These are phyloP conservation scores for Boletellus ananas DNA, from an alignment of 768 basidiomycete species.

Conservation along the genomic window DNA sequence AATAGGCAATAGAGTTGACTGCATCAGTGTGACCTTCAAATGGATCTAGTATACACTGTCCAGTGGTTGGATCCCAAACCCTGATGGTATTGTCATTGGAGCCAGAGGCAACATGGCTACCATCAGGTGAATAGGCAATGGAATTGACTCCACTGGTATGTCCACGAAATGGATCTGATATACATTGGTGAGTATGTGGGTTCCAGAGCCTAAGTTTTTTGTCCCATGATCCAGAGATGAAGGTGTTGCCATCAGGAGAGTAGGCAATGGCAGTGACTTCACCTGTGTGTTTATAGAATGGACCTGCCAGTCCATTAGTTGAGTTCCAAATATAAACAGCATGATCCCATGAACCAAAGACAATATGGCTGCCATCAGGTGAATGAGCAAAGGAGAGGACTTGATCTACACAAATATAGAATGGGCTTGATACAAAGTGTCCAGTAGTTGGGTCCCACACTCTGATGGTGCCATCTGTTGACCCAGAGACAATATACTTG, in stretches of 20 bases:
- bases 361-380: conserved; percentile 20
- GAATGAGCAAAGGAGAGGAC: conserved; percentile 11
- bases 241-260: conserved; percentile 14
- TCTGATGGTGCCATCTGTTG: conserved; percentile 3
- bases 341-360: conserved; percentile 7
- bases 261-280: conserved; percentile 1
- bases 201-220: conserved; percentile 9
- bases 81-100: conserved; percentile 20
- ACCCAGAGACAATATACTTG: conserved; percentile 10
- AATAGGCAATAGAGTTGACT: conserved; percentile 20
- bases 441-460: conserved; percentile 11
- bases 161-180: not conserved
- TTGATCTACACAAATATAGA: not conserved
- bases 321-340: conserved; percentile 9
- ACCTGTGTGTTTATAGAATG: conserved; percentile 5
- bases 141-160: conserved; percentile 10
- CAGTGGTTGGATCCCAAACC: conserved; percentile 19
- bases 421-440: not conserved
- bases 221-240: conserved; percentile 10
- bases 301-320: not conserved
- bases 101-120: conserved; percentile 19
- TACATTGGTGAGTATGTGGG: conserved; percentile 7
- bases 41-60: conserved; percentile 15
- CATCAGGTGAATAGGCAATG: conserved; percentile 28
- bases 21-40: conserved; percentile 16